These are phyloP conservation scores for Volvox carteri DNA, from an alignment of 163 green algal species.

Conservation along the genomic window DNA sequence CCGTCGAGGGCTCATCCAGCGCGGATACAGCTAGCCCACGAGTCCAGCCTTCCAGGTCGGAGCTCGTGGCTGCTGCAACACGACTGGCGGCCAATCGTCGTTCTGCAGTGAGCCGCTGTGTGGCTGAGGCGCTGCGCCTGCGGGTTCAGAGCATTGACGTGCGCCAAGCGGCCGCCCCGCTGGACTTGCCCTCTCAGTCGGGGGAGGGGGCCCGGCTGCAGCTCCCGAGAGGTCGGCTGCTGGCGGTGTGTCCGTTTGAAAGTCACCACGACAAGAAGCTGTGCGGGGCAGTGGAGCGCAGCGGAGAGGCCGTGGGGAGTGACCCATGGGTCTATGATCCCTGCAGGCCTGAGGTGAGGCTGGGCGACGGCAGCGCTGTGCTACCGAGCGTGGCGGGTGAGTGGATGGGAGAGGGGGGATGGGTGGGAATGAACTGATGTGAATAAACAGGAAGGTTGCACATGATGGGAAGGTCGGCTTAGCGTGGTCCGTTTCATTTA, in stretches of 20 bases:
- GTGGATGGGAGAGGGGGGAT: neutral
- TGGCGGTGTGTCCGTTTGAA: constrained; percentile 76
- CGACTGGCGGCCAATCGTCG: constrained; percentile 56
- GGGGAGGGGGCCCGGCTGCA: constrained; percentile 25
- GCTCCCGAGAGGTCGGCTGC: constrained; percentile 66
- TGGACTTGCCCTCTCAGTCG: constrained; percentile 40
- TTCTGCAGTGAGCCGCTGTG: constrained; percentile 56
- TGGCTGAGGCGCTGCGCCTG: constrained; percentile 73
- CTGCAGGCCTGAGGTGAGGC: constrained; percentile 48
- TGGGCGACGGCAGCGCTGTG: constrained; percentile 56
- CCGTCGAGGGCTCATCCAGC: no score
- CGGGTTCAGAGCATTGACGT: constrained; percentile 74
- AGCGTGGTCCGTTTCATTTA: no score
- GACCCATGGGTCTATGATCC: constrained; percentile 65
- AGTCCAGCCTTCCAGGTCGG: neutral
- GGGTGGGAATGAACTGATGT: no score
- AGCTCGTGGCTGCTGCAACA: constrained; percentile 39
- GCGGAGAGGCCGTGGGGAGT: neutral
- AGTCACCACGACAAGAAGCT: constrained; percentile 69
- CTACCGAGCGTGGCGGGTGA: constrained; percentile 54
- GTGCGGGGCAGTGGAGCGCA: constrained; percentile 47
- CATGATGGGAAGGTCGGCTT: no score
- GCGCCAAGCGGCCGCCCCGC: constrained; percentile 60
- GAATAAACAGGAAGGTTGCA: no score
- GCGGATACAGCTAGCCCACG: no score